Conservation (phyloP, 495 filamentous ascomycete species). For the Penicillium turbatum region DNA sequence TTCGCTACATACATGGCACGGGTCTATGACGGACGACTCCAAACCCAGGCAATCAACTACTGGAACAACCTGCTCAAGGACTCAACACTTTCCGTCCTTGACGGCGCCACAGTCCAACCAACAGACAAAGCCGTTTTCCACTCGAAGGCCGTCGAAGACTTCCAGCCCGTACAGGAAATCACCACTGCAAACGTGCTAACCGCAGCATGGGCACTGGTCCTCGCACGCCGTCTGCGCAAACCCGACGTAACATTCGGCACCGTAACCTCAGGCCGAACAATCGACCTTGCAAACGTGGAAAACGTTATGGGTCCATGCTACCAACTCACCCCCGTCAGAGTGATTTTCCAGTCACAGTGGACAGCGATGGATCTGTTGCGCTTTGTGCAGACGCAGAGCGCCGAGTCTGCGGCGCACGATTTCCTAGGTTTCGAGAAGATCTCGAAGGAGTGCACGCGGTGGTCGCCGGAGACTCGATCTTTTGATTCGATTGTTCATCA, state of each 20-base stretch:
- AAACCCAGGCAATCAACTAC: constrained; percentile 26
- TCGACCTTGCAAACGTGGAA: constrained; percentile 44
- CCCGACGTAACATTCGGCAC: constrained; percentile 58
- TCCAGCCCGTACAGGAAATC: constrained; percentile 40
- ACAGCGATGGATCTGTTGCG: constrained; percentile 33
- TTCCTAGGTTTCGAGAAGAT: constrained; percentile 33
- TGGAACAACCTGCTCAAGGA: constrained; percentile 53
- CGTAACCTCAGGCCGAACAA: constrained; percentile 48
- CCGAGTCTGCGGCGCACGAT: constrained; percentile 27
- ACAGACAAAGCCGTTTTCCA: constrained; percentile 36
- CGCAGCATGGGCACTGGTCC: constrained; percentile 57
- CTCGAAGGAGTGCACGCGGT: constrained; percentile 22
- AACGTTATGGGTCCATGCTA: constrained; percentile 44
- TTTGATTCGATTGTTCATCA: constrained; percentile 37
- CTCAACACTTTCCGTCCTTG: constrained; percentile 47
- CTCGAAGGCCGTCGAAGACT: constrained; percentile 39
- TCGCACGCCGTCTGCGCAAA: constrained; percentile 46
- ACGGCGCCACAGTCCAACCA: constrained; percentile 27
- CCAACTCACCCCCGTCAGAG: constrained; percentile 34
- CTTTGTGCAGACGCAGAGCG: constrained; percentile 31
- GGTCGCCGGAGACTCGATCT: constrained; percentile 13
- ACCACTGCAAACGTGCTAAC: constrained; percentile 56
- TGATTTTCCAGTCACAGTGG: constrained; percentile 32
- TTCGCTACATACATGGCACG: constrained; percentile 51
- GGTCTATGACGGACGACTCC: constrained; percentile 10